Evolutionary conservation across 768 basidiomycete species (phyloP), one percentile per base, ranked within the genome.

Genomic region (Ephemerocybe angulata): DNA sequence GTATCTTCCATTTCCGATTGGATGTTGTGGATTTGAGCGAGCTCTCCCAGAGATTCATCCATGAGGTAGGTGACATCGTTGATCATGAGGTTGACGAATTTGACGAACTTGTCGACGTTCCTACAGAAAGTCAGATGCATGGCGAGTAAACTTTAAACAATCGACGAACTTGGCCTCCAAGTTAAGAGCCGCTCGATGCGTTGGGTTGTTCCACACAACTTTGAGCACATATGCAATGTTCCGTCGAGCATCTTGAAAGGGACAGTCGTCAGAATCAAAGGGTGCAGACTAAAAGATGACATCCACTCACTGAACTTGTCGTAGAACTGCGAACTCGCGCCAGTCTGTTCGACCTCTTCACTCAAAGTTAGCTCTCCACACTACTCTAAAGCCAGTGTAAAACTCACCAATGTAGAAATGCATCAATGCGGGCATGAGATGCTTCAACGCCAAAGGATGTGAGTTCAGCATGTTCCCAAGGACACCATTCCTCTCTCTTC

Each of bases 1-100:
- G 77, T 75, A 68, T 94, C 81, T 42, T 83, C 84, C 87, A 95
- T 96, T 66, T 95, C 89, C 0, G 74, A 73, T 67, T 96, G 88
- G 48, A 98, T 86, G 56, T 81, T 85, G 67, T 89, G 85, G 59
- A 99, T 97, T 65, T 96, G 90, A 11, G 84, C 78, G 49, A 99
- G 78, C 59, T 95, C 90, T 62, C 85, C 85, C 46, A 98, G 77
- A 8, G 93, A 96, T 64, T 99, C 97, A 67, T 98, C 94, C 81
- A 99, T 86, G 50, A 98, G 88, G 70, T 94, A 98, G 8, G 96
- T 98, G 52, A 96, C 93, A 63, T 99, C 97, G 79, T 97, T 98
- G 76, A 98, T 97, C 84, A 98, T 90, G 63, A 98, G 77, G 72
- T 99, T 98, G 73, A 95, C 82, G 69, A 99, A 98, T 53, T 87